phyloP scores from a whole-genome alignment of 352 stramenopile genomes.

The Globisporangium radiosum region DNA sequence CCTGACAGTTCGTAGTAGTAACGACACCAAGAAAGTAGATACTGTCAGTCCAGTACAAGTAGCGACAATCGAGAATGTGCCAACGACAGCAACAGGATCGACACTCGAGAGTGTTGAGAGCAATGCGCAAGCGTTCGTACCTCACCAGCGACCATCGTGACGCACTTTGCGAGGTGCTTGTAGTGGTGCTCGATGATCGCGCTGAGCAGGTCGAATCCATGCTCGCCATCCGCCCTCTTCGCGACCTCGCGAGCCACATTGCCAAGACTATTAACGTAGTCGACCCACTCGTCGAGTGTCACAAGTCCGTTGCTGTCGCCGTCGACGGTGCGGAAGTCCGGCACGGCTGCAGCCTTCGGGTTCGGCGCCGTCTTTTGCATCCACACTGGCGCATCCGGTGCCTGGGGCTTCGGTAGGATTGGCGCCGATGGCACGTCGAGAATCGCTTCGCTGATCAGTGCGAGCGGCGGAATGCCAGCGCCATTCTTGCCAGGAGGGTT shows the following conservation, averaged over 20 bases:
- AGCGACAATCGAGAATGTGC: too few relatives aligned
- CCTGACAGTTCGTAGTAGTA: not conserved
- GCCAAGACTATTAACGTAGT: slow-evolving; percentile 20
- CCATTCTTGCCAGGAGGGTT: slow-evolving; percentile 2
- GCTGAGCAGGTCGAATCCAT: slow-evolving; percentile 6
- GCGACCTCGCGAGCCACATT: slow-evolving; percentile 12
- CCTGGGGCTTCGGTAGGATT: too few relatives aligned
- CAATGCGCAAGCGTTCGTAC: not conserved
- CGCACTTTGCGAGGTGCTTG: slow-evolving; percentile 21
- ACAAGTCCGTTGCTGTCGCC: slow-evolving; percentile 14
- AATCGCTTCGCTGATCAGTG: too few relatives aligned
- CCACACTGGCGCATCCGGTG: not conserved
- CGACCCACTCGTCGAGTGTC: slow-evolving; percentile 16
- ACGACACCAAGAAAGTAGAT: not conserved
- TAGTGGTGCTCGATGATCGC: slow-evolving; percentile 27
- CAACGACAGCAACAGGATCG: not conserved
- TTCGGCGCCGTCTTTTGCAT: not conserved
- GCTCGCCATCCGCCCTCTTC: slow-evolving; percentile 1
- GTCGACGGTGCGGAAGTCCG: slow-evolving; percentile 17
- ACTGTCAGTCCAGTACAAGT: too few relatives aligned
- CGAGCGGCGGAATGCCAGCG: not conserved
- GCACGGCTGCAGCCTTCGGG: not conserved
- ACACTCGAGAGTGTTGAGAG: not conserved
- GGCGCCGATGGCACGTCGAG: not conserved
- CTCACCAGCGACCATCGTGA: slow-evolving; percentile 13